These are phyloP conservation scores for Graphiopsis chlorocephala DNA, from an alignment of 2,329 filamentous ascomycete genomes.

Conservation along the genomic window DNA sequence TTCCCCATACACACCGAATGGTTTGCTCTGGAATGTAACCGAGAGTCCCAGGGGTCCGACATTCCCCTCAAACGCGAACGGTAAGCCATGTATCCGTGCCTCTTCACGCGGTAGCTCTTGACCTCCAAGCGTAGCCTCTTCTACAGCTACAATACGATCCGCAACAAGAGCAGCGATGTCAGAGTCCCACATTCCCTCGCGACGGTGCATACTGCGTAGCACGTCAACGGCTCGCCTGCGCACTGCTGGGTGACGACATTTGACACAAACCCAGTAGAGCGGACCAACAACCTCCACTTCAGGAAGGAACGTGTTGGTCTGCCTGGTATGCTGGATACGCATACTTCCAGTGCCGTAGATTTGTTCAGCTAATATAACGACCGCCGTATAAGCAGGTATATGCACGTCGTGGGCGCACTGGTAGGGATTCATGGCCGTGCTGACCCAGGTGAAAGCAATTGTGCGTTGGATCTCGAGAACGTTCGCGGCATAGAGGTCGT, in stretches of 20 bases:
- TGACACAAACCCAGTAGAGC: conserved; percentile 12
- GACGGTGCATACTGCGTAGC: neutral
- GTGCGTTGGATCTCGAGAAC: conserved; percentile 6
- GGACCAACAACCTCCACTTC: conserved; percentile 16
- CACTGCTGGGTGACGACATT: conserved; percentile 15
- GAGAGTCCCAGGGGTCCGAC: neutral
- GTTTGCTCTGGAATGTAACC: neutral
- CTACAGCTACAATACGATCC: conserved; percentile 8
- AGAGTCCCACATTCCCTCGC: conserved; percentile 18
- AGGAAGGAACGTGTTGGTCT: neutral
- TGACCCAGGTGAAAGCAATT: conserved; percentile 9
- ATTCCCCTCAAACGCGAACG: neutral
- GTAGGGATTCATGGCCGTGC: neutral
- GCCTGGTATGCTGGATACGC: neutral
- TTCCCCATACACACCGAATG: conserved; percentile 6
- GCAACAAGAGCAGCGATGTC: conserved; percentile 4
- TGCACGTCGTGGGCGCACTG: conserved; percentile 11
- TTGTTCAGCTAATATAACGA: conserved; percentile 12
- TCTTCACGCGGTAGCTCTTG: neutral
- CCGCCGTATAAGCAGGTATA: neutral
- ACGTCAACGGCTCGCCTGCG: conserved; percentile 14
- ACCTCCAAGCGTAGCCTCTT: conserved; percentile 5
- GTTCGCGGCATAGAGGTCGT: neutral
- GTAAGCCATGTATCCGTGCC: neutral
- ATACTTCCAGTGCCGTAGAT: neutral